phyloP scores from a whole-genome alignment of 345 rosid species.

The Aegle marmelos region DNA sequence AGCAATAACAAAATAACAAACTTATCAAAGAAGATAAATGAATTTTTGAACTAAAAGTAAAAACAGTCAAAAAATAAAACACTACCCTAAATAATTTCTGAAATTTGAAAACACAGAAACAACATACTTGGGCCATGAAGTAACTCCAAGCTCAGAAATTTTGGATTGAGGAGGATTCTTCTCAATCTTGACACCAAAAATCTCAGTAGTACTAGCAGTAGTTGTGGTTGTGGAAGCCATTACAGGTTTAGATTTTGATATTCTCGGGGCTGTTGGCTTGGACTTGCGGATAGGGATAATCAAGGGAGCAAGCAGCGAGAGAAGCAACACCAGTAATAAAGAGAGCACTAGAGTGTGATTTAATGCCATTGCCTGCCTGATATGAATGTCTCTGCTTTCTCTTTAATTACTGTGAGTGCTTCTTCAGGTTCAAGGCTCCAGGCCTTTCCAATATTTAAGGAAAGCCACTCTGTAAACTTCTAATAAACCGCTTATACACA shows the following conservation, averaged over 20 bases:
- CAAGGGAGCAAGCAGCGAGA: conserved; percentile 11
- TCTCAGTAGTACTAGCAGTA: conserved; percentile 16
- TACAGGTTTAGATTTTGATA: neutral
- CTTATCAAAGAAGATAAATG: too few species aligned
- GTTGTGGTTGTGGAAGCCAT: neutral
- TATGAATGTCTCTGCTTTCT: neutral
- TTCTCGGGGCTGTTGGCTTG: conserved; percentile 8
- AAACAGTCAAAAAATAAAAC: neutral
- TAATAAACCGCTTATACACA: too few species aligned
- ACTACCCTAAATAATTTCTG: neutral
- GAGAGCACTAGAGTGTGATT: conserved; percentile 1
- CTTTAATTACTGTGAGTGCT: too few species aligned
- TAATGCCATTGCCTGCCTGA: neutral
- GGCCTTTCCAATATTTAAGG: too few species aligned
- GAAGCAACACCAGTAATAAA: neutral
- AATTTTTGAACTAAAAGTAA: neutral
- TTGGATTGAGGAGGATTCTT: conserved; percentile 38
- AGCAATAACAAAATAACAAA: too few species aligned
- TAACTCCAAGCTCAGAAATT: conserved; percentile 36
- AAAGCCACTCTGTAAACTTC: too few species aligned
- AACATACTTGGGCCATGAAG: conserved; percentile 40
- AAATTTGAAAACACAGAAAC: neutral
- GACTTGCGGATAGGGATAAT: conserved; percentile 9
- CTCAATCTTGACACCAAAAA: conserved; percentile 39
- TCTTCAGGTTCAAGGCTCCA: too few species aligned